Conservation (phyloP, 2,329 filamentous ascomycete genomes). For the Colletotrichum sp. region DNA sequence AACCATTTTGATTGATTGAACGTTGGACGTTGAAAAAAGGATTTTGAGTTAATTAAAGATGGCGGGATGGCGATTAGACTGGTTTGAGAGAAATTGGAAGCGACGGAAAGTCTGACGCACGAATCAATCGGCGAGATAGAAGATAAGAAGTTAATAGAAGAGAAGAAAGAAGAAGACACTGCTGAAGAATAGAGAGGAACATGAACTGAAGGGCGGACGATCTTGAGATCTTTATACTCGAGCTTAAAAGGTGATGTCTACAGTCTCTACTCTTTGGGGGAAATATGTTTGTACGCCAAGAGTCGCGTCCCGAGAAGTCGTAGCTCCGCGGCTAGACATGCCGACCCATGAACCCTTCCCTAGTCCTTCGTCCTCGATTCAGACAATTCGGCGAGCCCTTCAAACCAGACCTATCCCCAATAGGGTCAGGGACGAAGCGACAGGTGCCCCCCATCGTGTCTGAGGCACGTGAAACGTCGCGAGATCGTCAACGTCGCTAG, state of each 20-base stretch:
- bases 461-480: conserved; percentile 13
- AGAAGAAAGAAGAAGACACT: neutral
- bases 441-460: neutral
- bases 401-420: neutral
- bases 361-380: neutral
- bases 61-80: neutral
- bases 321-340: neutral
- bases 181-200: neutral
- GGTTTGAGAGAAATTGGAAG: neutral
- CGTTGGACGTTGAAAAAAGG: neutral
- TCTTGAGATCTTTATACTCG: neutral
- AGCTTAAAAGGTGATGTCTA: neutral
- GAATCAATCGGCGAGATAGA: conserved; percentile 16
- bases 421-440: neutral
- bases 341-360: neutral
- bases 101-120: neutral
- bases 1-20: conserved; percentile 16
- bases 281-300: neutral
- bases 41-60: neutral
- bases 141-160: neutral
- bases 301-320: neutral
- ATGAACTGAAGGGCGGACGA: neutral
- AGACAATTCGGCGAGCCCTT: neutral
- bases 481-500: neutral
- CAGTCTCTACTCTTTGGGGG: neutral